These are phyloP conservation scores for Bertia moriformis DNA, from an alignment of 2,329 filamentous ascomycete genomes.

Conservation along the genomic window DNA sequence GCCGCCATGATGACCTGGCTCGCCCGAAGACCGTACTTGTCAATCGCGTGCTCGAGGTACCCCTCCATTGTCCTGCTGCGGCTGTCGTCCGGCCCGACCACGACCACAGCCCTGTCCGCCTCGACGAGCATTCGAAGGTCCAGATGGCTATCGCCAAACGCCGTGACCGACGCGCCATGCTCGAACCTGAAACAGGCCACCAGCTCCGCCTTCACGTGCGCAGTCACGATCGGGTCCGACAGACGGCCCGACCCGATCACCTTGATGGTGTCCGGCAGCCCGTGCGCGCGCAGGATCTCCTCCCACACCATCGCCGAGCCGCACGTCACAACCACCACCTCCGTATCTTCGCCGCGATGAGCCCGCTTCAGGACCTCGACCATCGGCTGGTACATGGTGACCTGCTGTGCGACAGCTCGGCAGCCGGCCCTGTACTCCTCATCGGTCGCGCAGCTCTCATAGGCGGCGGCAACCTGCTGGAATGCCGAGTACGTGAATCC, in stretches of 20 bases:
- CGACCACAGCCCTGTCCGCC: slow-evolving; percentile 37
- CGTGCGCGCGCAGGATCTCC: slow-evolving; percentile 26
- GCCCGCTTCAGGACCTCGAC: slow-evolving; percentile 21
- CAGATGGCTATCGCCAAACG: slow-evolving; percentile 44
- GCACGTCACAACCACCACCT: slow-evolving; percentile 41
- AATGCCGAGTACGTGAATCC: slow-evolving; percentile 39
- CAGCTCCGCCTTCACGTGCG: slow-evolving; percentile 29
- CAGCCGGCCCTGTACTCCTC: slow-evolving; percentile 28
- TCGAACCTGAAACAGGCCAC: slow-evolving; percentile 22
- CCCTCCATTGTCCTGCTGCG: slow-evolving; percentile 38
- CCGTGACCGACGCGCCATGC: slow-evolving; percentile 26
- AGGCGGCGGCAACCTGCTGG: slow-evolving; percentile 33
- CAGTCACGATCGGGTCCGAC: slow-evolving; percentile 29
- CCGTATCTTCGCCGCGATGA: too few relatives aligned
- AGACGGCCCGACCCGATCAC: slow-evolving; percentile 37
- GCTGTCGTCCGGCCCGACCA: slow-evolving; percentile 29
- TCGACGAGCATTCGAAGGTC: slow-evolving; percentile 40
- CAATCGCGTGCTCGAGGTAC: slow-evolving; percentile 24
- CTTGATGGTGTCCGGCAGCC: slow-evolving; percentile 22
- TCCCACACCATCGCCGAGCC: slow-evolving; percentile 39
- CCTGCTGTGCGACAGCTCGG: slow-evolving; percentile 20
- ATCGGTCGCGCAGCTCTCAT: slow-evolving; percentile 25
- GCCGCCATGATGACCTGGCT: slow-evolving; percentile 30
- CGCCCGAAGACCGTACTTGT: slow-evolving; percentile 20
- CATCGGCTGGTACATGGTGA: slow-evolving; percentile 31